These are phyloP conservation scores for Hymenoscyphus scutula DNA, from an alignment of 2,329 filamentous ascomycete species.

Conservation along the genomic window DNA sequence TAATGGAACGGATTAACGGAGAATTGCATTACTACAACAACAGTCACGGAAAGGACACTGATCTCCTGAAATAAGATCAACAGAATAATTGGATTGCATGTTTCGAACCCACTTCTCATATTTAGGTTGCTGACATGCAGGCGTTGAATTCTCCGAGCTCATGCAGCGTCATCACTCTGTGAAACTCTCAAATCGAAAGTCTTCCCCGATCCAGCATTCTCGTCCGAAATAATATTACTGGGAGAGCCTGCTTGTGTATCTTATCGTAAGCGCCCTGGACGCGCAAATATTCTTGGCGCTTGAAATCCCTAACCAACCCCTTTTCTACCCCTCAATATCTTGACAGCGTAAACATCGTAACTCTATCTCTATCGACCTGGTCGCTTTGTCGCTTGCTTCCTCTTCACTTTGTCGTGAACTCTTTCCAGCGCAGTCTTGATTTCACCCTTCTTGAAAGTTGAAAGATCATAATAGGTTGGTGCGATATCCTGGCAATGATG, in stretches of 20 bases:
- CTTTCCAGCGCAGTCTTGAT: constrained; percentile 67
- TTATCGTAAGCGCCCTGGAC: not conserved
- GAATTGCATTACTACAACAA: too few species aligned
- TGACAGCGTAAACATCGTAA: not conserved
- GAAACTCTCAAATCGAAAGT: not conserved
- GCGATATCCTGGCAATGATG: constrained; percentile 76
- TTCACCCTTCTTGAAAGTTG: constrained; percentile 80
- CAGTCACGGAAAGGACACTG: too few species aligned
- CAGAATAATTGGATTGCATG: not conserved
- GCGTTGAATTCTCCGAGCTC: not conserved
- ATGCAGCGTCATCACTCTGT: not conserved
- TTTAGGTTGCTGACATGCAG: not conserved
- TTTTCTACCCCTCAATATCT: not conserved
- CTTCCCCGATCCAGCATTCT: not conserved
- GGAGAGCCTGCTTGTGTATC: not conserved
- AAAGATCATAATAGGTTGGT: constrained; percentile 85
- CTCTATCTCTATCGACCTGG: constrained; percentile 17
- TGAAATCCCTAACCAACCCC: not conserved
- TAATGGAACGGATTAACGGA: too few species aligned
- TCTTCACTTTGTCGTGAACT: constrained; percentile 57
- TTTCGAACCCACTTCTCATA: not conserved
- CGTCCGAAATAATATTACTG: not conserved
- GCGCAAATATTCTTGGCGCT: not conserved
- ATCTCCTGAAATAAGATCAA: too few species aligned
- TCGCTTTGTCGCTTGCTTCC: constrained; percentile 43